Percentiles rank a stretch among this genome's conserved stretches.
phyloP scores from a whole-genome alignment of 2,329 filamentous ascomycete genomes.

The Aspergillus ochraceus region DNA sequence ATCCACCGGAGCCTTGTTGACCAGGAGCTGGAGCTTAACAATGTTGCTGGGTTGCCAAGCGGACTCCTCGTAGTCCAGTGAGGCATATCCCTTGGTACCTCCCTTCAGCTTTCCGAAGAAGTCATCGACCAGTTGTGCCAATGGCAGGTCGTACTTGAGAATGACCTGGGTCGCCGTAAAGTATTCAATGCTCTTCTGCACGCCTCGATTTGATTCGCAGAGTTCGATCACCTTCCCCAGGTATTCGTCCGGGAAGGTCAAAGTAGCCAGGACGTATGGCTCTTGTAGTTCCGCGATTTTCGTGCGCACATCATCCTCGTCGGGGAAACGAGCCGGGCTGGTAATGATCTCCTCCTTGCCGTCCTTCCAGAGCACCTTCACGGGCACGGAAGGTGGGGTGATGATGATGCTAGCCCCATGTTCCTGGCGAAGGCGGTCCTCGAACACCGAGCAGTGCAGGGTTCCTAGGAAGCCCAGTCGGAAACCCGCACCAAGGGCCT shows the following conservation, averaged over 20 bases:
- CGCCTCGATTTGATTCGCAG: constrained; percentile 84
- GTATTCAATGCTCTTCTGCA: constrained; percentile 84
- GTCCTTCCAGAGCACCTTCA: constrained; percentile 76
- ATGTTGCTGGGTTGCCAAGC: constrained; percentile 80
- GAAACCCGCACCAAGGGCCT: constrained; percentile 92
- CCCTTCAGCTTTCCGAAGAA: constrained; percentile 97
- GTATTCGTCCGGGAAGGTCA: constrained; percentile 92
- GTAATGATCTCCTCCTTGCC: constrained; percentile 77
- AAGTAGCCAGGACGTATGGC: constrained; percentile 76
- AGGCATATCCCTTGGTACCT: constrained; percentile 90
- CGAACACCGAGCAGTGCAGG: constrained; percentile 97
- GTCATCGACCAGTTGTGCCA: constrained; percentile 90
- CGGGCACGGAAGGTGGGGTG: constrained; percentile 91
- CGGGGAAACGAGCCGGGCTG: constrained; percentile 86
- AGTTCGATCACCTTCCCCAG: constrained; percentile 92
- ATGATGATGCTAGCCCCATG: constrained; percentile 95
- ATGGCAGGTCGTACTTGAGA: constrained; percentile 83
- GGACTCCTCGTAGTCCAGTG: constrained; percentile 93
- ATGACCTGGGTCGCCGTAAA: constrained; percentile 93
- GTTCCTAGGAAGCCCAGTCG: constrained; percentile 94
- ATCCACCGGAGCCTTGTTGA: constrained; percentile 92
- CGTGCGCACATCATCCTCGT: constrained; percentile 59
- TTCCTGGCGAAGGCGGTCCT: constrained; percentile 90
- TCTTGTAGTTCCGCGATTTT: constrained; percentile 65
- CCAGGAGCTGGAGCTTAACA: constrained; percentile 85